Evolutionary conservation across 2,329 filamentous ascomycete species (phyloP).

Genomic region (Decorospora gaudefroyi): DNA sequence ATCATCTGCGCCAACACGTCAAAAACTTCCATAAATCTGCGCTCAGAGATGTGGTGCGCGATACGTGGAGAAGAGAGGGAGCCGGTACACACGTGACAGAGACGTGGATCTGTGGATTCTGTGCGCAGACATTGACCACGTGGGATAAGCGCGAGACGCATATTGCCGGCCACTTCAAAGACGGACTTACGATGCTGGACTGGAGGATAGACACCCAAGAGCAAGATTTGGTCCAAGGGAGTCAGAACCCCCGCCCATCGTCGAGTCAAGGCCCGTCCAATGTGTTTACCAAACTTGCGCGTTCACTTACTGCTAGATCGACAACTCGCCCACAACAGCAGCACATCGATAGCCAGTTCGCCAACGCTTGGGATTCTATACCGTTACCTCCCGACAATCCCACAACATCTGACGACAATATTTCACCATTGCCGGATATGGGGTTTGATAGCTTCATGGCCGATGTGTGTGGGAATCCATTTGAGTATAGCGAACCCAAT

Average conservation of each 20-base stretch:
- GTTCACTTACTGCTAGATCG: too few relatives aligned
- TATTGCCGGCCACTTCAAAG: conserved; percentile 42
- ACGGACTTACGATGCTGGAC: conserved; percentile 35
- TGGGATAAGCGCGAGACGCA: conserved; percentile 43
- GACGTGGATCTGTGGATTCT: conserved; percentile 43
- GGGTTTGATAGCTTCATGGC: neutral
- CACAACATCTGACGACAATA: too few relatives aligned
- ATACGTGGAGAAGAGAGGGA: conserved; percentile 36
- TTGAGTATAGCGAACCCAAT: neutral
- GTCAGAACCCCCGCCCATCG: too few relatives aligned
- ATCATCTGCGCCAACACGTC: conserved; percentile 43
- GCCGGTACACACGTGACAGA: conserved; percentile 17
- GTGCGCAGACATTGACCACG: conserved; percentile 25
- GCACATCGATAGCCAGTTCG: neutral
- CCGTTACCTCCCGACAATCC: too few relatives aligned
- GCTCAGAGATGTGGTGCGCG: conserved; percentile 30
- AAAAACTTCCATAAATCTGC: conserved; percentile 40
- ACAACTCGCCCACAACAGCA: too few relatives aligned
- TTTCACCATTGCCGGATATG: too few relatives aligned
- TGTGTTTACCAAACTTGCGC: too few relatives aligned
- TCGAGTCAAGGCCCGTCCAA: too few relatives aligned
- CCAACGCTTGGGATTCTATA: too few relatives aligned
- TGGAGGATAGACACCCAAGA: too few relatives aligned
- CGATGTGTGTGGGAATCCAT: neutral
- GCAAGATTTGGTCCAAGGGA: too few relatives aligned